Evolutionary conservation across 176 grass and related monocot genomes (phyloP).

Genomic region (Rhipidocladum racemiflorum): DNA sequence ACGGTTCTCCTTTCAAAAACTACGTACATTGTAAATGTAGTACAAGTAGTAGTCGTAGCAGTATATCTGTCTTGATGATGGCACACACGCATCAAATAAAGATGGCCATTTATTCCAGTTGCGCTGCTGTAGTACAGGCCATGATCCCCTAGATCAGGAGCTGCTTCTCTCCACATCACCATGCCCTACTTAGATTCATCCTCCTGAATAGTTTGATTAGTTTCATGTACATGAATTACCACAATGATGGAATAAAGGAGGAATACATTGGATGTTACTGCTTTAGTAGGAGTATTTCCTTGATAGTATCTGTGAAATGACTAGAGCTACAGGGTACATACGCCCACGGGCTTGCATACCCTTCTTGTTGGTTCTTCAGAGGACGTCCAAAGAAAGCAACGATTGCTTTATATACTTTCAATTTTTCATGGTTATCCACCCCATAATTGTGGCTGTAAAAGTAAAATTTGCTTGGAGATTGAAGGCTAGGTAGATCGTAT

Average conservation of each 20-base stretch:
- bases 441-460: neutral
- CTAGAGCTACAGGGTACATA: neutral
- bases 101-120: neutral
- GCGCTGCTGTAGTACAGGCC: neutral
- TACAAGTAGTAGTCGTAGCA: neutral
- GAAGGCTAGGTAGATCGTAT: neutral
- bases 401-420: neutral
- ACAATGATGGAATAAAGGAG: neutral
- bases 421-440: neutral
- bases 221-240: neutral
- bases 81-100: constrained; percentile 4
- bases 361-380: neutral
- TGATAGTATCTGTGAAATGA: neutral
- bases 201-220: neutral
- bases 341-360: neutral
- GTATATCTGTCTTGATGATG: too few relatives aligned
- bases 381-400: neutral
- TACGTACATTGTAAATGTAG: neutral
- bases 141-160: neutral
- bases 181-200: neutral
- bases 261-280: neutral
- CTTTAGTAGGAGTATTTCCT: neutral
- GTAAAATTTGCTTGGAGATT: neutral
- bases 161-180: neutral
- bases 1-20: neutral